phyloP scores from a whole-genome alignment of 139 green algal genomes.

The Closterium sp. region DNA sequence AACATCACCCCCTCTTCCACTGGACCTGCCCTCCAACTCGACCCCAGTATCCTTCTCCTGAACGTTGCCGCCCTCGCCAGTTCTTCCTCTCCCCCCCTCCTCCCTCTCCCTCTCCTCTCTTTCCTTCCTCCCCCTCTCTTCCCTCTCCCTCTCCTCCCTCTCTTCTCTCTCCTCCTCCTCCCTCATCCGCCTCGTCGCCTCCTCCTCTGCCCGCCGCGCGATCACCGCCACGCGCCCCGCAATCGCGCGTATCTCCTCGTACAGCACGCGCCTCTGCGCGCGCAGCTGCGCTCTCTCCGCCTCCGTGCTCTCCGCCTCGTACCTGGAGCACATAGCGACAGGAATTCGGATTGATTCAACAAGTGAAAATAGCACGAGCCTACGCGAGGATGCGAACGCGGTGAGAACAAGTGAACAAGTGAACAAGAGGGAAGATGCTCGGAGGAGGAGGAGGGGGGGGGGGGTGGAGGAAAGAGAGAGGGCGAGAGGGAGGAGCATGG shows the following conservation, averaged over 20 bases:
- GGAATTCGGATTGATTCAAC: too few species aligned
- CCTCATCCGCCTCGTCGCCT: background rate
- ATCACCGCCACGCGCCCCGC: background rate
- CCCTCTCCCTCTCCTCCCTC: background rate
- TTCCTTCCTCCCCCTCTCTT: conserved; percentile 1
- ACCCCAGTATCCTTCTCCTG: too few species aligned
- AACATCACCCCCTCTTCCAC: background rate
- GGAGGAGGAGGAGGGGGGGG: too few species aligned
- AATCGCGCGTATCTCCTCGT: background rate
- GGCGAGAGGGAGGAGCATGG: background rate
- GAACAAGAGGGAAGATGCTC: background rate
- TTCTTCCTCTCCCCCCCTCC: background rate
- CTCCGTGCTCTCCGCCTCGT: background rate
- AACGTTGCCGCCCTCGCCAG: background rate
- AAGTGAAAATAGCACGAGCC: too few species aligned
- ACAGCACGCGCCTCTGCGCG: background rate
- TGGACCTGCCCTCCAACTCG: background rate
- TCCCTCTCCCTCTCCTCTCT: conserved; percentile 3
- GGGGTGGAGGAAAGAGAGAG: background rate
- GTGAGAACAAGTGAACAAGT: background rate
- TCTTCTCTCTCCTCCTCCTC: background rate
- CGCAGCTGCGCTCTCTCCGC: background rate
- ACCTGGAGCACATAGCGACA: background rate
- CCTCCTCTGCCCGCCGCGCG: background rate
- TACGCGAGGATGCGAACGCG: background rate